These are phyloP conservation scores for Primulina huaijiensis DNA, from an alignment of 257 asterid species.

Conservation along the genomic window DNA sequence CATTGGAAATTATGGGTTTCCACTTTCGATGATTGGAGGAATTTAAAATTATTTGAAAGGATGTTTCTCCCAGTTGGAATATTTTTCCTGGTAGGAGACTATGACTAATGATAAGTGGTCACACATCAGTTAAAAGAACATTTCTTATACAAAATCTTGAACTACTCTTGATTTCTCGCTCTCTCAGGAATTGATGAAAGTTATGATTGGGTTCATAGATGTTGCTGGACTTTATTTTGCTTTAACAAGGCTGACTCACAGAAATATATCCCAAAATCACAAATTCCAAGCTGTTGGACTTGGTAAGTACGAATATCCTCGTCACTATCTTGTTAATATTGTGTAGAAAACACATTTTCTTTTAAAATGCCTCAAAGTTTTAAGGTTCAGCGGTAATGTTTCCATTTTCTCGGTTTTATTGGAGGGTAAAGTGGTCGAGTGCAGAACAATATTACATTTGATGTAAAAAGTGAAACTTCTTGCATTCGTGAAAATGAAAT, in stretches of 20 bases:
- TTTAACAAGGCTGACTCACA: constrained; percentile 88
- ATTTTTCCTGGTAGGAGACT: not conserved
- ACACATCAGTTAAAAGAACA: not conserved
- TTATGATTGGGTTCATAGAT: constrained; percentile 89
- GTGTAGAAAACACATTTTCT: not conserved
- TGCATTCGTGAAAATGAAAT: not conserved
- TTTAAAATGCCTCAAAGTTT: not conserved
- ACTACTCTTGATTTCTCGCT: not conserved
- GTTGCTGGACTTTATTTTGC: constrained; percentile 97
- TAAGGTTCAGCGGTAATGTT: not conserved
- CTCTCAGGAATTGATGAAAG: constrained; percentile 82
- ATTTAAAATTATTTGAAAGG: not conserved
- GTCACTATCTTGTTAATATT: constrained; percentile 8
- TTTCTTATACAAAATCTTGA: constrained; percentile 8
- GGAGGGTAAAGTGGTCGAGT: not conserved
- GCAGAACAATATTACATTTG: not conserved
- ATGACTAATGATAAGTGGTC: constrained; percentile 6
- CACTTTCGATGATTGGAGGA: not conserved
- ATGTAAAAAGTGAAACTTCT: not conserved
- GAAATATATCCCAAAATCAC: constrained; percentile 96
- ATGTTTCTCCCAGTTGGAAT: not conserved
- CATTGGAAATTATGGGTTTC: not conserved
- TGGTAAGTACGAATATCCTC: constrained; percentile 45
- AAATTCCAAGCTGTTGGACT: constrained; percentile 99
- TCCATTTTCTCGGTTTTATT: not conserved